Evolutionary conservation across 2,329 filamentous ascomycete species (phyloP).

Genomic region (Penicillium thymicola): DNA sequence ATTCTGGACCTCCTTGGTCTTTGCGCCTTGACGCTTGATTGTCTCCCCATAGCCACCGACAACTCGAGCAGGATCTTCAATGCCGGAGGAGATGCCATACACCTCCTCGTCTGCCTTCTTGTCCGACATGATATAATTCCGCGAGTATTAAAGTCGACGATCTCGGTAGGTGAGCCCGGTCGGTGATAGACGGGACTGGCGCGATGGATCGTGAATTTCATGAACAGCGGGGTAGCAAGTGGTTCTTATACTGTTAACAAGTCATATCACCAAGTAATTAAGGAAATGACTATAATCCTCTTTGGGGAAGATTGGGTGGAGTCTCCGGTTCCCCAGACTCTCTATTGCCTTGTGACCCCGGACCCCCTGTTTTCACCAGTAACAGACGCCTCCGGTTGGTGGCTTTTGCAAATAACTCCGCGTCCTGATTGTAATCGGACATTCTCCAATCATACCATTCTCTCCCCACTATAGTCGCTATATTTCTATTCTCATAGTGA

Average conservation of each 20-base stretch:
- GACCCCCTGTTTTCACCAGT: conserved; percentile 9
- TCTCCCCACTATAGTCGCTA: background rate
- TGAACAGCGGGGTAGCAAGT: conserved; percentile 8
- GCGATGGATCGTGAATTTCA: conserved; percentile 6
- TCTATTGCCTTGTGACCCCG: conserved; percentile 17
- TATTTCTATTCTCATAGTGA: background rate
- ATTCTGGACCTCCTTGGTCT: conserved; percentile 45
- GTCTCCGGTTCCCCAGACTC: conserved; percentile 15
- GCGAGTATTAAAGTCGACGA: background rate
- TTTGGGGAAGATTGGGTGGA: conserved; percentile 8
- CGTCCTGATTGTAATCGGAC: conserved; percentile 22
- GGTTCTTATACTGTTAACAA: conserved; percentile 20
- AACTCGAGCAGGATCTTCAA: conserved; percentile 16
- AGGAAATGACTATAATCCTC: conserved; percentile 1
- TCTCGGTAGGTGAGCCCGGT: background rate
- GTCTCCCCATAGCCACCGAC: conserved; percentile 22
- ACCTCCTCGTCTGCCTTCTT: conserved; percentile 14
- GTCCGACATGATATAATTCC: conserved; percentile 18
- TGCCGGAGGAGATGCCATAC: conserved; percentile 19
- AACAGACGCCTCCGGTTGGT: conserved; percentile 12
- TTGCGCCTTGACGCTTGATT: conserved; percentile 30
- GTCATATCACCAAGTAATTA: background rate
- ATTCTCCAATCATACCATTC: conserved; percentile 19
- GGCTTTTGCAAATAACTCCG: conserved; percentile 19
- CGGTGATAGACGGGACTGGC: background rate